Evolutionary conservation across 768 basidiomycete genomes (phyloP).

Genomic region (Suillus sp.): DNA sequence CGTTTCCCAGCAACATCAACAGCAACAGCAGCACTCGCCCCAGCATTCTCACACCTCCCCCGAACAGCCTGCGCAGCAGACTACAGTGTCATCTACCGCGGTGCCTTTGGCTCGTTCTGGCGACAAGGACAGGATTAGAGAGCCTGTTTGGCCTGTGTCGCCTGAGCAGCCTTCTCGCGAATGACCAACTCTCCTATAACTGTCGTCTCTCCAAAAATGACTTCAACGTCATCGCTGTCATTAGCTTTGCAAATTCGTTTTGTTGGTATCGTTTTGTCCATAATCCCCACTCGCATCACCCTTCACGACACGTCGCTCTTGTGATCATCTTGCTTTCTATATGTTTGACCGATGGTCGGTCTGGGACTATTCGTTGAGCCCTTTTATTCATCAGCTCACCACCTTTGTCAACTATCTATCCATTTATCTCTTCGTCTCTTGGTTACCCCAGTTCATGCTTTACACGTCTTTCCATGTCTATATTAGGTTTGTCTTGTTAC

Average conservation of each 20-base stretch:
- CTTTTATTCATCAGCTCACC: constrained; percentile 23
- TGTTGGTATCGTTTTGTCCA: constrained; percentile 28
- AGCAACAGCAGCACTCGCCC: constrained; percentile 23
- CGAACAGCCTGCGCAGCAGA: constrained; percentile 29
- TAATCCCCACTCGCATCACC: constrained; percentile 30
- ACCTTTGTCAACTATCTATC: constrained; percentile 34
- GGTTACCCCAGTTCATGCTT: constrained; percentile 29
- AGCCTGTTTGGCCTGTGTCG: constrained; percentile 32
- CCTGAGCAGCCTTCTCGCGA: constrained; percentile 32
- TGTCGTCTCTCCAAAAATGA: constrained; percentile 3
- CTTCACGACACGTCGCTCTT: constrained; percentile 16
- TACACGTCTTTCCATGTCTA: constrained; percentile 33
- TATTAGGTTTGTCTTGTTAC: constrained; percentile 26
- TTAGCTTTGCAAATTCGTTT: constrained; percentile 30
- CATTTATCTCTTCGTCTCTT: constrained; percentile 25
- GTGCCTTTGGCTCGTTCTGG: constrained; percentile 26
- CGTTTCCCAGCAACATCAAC: constrained; percentile 25
- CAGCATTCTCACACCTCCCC: constrained; percentile 23
- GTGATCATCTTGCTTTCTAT: constrained; percentile 11
- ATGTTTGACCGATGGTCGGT: constrained; percentile 17
- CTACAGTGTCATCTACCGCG: constrained; percentile 19
- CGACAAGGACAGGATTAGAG: constrained; percentile 33
- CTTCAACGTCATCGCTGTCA: constrained; percentile 11
- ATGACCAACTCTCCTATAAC: constrained; percentile 3
- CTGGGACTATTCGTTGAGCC: constrained; percentile 32